Evolutionary conservation across 306 rosid species (phyloP).

Genomic region (Sphenostylis stenocarpa): DNA sequence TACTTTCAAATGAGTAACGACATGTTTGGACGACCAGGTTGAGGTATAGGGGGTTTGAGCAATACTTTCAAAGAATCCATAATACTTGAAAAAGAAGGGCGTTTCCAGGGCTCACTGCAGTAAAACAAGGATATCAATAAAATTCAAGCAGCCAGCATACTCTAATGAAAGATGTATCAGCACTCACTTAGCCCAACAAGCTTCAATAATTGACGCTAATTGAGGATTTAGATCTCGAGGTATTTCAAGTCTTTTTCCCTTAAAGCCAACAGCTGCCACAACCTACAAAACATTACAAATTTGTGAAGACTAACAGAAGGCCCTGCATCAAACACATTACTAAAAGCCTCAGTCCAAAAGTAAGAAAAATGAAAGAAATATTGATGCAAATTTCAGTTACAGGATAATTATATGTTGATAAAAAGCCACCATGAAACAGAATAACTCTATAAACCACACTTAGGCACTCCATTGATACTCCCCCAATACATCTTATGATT

Average conservation of each 20-base stretch:
- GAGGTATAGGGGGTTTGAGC: slow-evolving; percentile 56
- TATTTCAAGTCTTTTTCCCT: slow-evolving; percentile 73
- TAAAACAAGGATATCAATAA: slow-evolving; percentile 12
- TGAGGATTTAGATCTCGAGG: slow-evolving; percentile 71
- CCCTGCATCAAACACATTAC: slow-evolving; percentile 7
- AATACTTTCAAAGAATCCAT: slow-evolving; percentile 72
- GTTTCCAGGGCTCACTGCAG: slow-evolving; percentile 86
- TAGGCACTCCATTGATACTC: background rate
- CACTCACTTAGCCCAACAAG: slow-evolving; percentile 92
- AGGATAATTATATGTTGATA: background rate
- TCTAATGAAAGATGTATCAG: background rate
- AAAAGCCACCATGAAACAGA: background rate
- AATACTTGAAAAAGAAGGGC: slow-evolving; percentile 75
- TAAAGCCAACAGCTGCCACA: slow-evolving; percentile 86
- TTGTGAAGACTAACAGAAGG: slow-evolving; percentile 7
- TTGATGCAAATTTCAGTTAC: slow-evolving; percentile 1
- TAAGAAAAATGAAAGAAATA: background rate
- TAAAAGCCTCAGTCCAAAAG: background rate
- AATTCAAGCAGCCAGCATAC: background rate
- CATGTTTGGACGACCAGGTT: slow-evolving; percentile 49
- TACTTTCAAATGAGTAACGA: slow-evolving; percentile 46
- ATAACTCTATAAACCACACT: background rate
- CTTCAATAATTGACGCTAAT: slow-evolving; percentile 70
- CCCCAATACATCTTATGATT: background rate
- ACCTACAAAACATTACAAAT: slow-evolving; percentile 51